These are phyloP conservation scores for Melocanna baccifera DNA, from an alignment of 176 grass and related monocot genomes.

Conservation along the genomic window DNA sequence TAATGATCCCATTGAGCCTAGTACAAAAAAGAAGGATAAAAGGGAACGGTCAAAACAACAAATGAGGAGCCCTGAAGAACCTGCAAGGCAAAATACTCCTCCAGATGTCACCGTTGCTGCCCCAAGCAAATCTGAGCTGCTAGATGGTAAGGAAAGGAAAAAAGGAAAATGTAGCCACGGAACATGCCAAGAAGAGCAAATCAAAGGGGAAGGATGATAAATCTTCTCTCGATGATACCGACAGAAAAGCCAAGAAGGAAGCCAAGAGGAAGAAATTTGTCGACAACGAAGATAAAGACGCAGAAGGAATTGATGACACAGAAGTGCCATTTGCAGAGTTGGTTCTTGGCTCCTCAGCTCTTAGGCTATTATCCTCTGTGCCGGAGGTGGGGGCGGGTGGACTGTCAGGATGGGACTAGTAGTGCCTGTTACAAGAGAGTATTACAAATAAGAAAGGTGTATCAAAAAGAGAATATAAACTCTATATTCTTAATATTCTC, in stretches of 20 bases:
- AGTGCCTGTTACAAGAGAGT: no score
- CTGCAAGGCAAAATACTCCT: background rate
- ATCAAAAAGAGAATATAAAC: no score
- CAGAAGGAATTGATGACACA: no score
- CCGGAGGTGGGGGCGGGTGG: constrained; percentile 59
- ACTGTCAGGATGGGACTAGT: constrained; percentile 63
- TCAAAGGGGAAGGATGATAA: constrained; percentile 40
- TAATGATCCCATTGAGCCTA: background rate
- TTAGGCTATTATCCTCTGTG: constrained; percentile 45
- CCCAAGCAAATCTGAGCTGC: constrained; percentile 25
- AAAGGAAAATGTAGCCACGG: constrained; percentile 13
- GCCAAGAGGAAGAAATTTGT: constrained; percentile 52
- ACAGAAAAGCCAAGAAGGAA: constrained; percentile 25
- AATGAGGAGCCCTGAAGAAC: constrained; percentile 2
- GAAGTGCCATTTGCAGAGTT: no score
- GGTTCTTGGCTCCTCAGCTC: constrained; percentile 27
- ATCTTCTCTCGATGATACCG: constrained; percentile 19
- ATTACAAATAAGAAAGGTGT: no score
- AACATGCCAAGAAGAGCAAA: constrained; percentile 19
- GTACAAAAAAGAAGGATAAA: constrained; percentile 34
- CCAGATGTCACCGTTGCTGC: background rate
- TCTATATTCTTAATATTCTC: no score
- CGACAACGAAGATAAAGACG: no score
- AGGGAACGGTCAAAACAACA: constrained; percentile 40
- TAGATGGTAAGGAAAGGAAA: constrained; percentile 28